phyloP scores from a whole-genome alignment of 208 protist species.

The Wallacemonas sp. region DNA sequence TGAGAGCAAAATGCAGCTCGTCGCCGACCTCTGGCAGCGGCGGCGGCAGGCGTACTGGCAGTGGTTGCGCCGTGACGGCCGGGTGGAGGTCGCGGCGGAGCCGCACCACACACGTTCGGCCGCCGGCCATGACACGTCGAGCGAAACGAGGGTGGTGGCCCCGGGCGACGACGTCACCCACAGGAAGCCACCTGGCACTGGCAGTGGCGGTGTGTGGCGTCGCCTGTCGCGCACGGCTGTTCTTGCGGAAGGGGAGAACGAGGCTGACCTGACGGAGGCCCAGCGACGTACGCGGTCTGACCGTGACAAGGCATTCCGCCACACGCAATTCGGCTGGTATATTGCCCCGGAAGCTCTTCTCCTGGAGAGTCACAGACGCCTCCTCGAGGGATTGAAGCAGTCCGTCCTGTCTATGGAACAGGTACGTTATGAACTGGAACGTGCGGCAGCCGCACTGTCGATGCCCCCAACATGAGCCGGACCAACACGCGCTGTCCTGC shows the following conservation, averaged over 20 bases:
- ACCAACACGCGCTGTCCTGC: no score
- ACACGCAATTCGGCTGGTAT: conserved; percentile 72
- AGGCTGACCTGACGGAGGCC: not conserved
- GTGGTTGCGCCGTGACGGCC: conserved; percentile 15
- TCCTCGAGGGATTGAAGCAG: conserved; percentile 54
- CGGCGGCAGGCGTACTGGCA: conserved; percentile 31
- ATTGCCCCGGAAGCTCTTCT: conserved; percentile 76
- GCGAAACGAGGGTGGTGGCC: not conserved
- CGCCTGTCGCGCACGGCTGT: not conserved
- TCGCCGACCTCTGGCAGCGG: conserved; percentile 51
- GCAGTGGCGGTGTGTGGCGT: no score
- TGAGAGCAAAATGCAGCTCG: conserved; percentile 60
- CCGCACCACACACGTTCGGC: not conserved
- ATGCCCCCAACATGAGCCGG: no score
- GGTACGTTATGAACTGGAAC: conserved; percentile 58
- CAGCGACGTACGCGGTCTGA: not conserved
- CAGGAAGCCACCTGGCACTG: no score
- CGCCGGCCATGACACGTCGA: not conserved
- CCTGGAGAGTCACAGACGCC: conserved; percentile 65
- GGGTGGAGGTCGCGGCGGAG: not conserved
- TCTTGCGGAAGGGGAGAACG: not conserved
- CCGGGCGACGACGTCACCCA: no score
- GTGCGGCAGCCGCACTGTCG: no score
- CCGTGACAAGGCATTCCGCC: conserved; percentile 7
- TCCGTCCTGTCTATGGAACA: conserved; percentile 66